Percentiles rank a stretch among this genome's conserved stretches.
These are phyloP conservation scores for Xylaria sp. DNA, from an alignment of 495 filamentous ascomycete genomes.

Conservation along the genomic window DNA sequence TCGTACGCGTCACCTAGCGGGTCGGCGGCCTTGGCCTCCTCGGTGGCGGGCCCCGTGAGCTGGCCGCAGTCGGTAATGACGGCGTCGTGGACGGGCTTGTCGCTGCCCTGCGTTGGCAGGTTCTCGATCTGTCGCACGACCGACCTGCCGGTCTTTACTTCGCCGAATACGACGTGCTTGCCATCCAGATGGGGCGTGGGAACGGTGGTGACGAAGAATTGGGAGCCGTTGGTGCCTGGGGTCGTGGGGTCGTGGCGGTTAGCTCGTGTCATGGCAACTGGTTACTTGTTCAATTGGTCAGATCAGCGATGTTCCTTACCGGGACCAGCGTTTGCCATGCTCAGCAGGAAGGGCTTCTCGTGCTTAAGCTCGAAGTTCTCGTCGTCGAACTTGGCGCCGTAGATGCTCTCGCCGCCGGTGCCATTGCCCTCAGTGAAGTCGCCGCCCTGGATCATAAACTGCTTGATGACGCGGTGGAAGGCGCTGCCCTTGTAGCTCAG, in stretches of 20 bases:
- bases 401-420: conserved; percentile 97
- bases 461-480: conserved; percentile 98
- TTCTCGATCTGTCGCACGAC: conserved; percentile 92
- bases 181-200: conserved; percentile 90
- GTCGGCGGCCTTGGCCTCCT: conserved; percentile 70
- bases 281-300: no score
- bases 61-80: conserved; percentile 87
- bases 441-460: conserved; percentile 99
- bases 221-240: conserved; percentile 85
- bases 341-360: conserved; percentile 90
- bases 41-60: conserved; percentile 72
- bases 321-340: conserved; percentile 97
- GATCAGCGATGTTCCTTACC: conserved; percentile 59
- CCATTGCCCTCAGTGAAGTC: conserved; percentile 96
- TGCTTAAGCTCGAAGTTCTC: conserved; percentile 96
- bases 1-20: conserved; percentile 90
- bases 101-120: conserved; percentile 71
- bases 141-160: conserved; percentile 92
- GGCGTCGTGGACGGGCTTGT: conserved; percentile 79
- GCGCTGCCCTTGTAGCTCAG: conserved; percentile 87
- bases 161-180: conserved; percentile 98
- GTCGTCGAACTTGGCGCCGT: conserved; percentile 96
- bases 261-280: conserved; percentile 15
- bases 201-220: conserved; percentile 98
- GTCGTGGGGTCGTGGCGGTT: conserved; percentile 5